Base-by-base conservation (phyloP, 2,329 filamentous ascomycete species). In the Balansia obtecta region DNA sequence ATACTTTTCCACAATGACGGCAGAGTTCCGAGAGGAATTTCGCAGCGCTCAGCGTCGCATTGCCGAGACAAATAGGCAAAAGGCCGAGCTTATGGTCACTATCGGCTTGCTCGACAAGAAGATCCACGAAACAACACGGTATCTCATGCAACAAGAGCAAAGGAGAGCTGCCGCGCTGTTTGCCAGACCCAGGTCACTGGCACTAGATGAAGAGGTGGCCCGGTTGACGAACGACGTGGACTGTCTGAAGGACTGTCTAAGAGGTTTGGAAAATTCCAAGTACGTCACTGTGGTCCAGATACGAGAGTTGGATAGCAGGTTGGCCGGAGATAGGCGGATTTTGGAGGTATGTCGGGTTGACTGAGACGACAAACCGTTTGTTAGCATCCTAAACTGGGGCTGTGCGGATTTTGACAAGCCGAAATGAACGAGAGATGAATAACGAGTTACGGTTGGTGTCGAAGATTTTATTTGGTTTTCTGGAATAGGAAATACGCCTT, bases 21-120 rank as follows among this genome's bases (percentile, higher is more conserved):
- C 40, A 22, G 48, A 45, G 32, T 45, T 45, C 34, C 22, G 43
- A 11, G 27, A 46, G 13, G 7, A n/a, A 45, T 46, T 15, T 37
- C 34, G n/a, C 37, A 34, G n/a, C 15, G 46, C 46, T 12, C 39
- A 45, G 27, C 18, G 32, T 16, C 50, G 50, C 33, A 41, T 48
- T 34, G 41, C 41, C 12, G 41, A 45, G 16, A 40, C 20, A 7
- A 45, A 4, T n/a, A 22, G 16, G 2, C 15, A 48, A 8, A 48
- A 45, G 34, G 50, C 48, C 15, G n/a, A 47, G 15, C n/a, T 51
- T n/a, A 48, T 51, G 50, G 1, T 16, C 12, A 45, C n/a, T 13
- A 40, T 51, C 33, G 46, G 50, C 32, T 9, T 44, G 45, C 18
- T 51, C 20, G 50, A 51, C 27, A 48, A 32, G 18, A 22, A 51